Base-by-base conservation (phyloP, 140 eudicot species). In the Anethum foeniculum region DNA sequence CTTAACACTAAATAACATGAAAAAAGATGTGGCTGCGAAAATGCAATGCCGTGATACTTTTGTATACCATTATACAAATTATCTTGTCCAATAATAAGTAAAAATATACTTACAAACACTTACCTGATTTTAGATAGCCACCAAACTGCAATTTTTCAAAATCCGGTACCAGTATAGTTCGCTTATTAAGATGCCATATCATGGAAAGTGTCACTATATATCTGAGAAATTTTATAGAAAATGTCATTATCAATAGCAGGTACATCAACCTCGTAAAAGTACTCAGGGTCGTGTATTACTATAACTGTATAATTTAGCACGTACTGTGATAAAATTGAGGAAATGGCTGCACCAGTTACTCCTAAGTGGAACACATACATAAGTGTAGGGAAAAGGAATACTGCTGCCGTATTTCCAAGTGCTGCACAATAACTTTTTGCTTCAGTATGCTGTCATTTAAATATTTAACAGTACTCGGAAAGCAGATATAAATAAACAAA, bases 301-400 rank as follows among this genome's bases (percentile, higher is more conserved):
- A 46, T 44, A 77, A 56, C 1, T 52, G 62, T 46, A 46, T 44
- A 77, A 56, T 11, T 34, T 48, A 6, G 41, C 49, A 82, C 97
- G 9, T 92, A 94, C 99, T 94, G 99, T 49, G 99, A 94, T 76
- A 85, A 81, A 79, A 94, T 85, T 49, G 96, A 89, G 51, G 97
- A 88, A 79, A 89, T 90, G 85, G 99, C 99, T 32, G 99, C 97
- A 39, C 99, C 99, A 30, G 93, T 86, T 67, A 92, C 93, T 1
- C 97, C 99, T 91, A 92, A 80, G 56, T 86, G 79, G 21, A 88
- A 86, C 47, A 75, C 86, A 80, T 92, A 88, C 85, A 95, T 92
- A 75, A 92, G 86, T 71, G 91, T n/a, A 1, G 99, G 99, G 71
- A 90, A 91, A 80, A 95, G 87, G 73, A 92, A 80, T 21, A 92